Base-by-base conservation (phyloP, 352 stramenopile genomes). In the Phytophthora europaea region DNA sequence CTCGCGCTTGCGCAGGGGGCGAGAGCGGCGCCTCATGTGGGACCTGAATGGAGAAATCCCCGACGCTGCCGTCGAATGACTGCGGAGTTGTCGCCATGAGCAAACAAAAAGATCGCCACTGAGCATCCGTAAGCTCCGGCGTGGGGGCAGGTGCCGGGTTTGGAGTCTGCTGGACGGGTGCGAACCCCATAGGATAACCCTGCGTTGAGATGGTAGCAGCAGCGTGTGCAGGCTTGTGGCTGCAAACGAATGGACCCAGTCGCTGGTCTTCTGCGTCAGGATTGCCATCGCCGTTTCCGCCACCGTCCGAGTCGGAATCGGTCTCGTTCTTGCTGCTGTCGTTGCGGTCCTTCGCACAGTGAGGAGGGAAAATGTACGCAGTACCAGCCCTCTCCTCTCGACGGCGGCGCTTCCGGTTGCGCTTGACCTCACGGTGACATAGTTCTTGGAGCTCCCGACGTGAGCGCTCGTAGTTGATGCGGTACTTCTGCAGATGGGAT, bases 401-500 rank as follows among this genome's bases (percentile, higher is more conserved):
- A 7, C 80, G 78, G 20, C 76, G 76, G 8, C 79, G 67, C 56
- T 88, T 86, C 28, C 73, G 72, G 56, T 76, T 78, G 20, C 81
- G 76, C 38, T 84, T 82, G 22, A 81, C 65, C 48, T 87, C 91
- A 34, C 90, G 80, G 59, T 94, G 78, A 60, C 88, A 94, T 23
- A 89, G 84, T 62, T 89, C 82, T 34, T 93, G 80, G 61, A 96
- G 94, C 67, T 96, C 86, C 28, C 71, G 65, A 20, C 86, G 84
- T 4, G 89, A 94, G 23, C 84, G 82, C 31, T 94, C 82, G 61
- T 93, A 91, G 60, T 94, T 94, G 53, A 93, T 72, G 22, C 87
- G 84, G 74, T 94, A 96, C 76, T 96, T 96, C 66, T 96, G 89
- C 72, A 96, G 36, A 65, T 96, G 89, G 43, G 85, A 94, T 78